Evolutionary conservation across 495 filamentous ascomycete genomes (phyloP).

Genomic region (Gamarada debralockiae): DNA sequence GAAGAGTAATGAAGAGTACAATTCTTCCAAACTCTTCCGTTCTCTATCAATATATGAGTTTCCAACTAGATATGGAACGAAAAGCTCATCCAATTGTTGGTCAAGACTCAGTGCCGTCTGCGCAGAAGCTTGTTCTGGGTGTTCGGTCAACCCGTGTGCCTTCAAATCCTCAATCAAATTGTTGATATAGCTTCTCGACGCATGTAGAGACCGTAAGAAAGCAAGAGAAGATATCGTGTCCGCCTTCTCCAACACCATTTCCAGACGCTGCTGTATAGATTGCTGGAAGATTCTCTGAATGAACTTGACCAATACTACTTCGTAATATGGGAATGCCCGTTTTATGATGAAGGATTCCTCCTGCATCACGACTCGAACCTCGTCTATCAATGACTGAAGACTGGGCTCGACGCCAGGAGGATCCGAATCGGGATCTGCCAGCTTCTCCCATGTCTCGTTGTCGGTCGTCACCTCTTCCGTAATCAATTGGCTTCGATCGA

Average conservation of each 20-base stretch:
- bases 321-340: conserved; percentile 91
- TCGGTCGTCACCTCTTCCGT: conserved; percentile 85
- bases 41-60: conserved; percentile 96
- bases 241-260: conserved; percentile 95
- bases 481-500: conserved; percentile 83
- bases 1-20: conserved; percentile 90
- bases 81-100: conserved; percentile 94
- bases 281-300: conserved; percentile 96
- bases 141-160: conserved; percentile 88
- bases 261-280: conserved; percentile 90
- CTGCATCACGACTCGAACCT: conserved; percentile 93
- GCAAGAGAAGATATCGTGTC: conserved; percentile 85
- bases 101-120: conserved; percentile 83
- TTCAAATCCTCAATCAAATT: conserved; percentile 89
- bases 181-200: conserved; percentile 80
- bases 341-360: conserved; percentile 96
- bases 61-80: conserved; percentile 91
- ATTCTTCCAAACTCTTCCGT: conserved; percentile 80
- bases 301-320: conserved; percentile 88
- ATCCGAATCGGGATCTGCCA: conserved; percentile 92
- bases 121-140: conserved; percentile 85
- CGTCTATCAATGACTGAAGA: conserved; percentile 85
- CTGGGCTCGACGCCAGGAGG: conserved; percentile 88
- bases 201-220: conserved; percentile 86
- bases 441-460: conserved; percentile 79